phyloP scores from a whole-genome alignment of 176 grass and related monocot species.

The Eragrostis curvula region DNA sequence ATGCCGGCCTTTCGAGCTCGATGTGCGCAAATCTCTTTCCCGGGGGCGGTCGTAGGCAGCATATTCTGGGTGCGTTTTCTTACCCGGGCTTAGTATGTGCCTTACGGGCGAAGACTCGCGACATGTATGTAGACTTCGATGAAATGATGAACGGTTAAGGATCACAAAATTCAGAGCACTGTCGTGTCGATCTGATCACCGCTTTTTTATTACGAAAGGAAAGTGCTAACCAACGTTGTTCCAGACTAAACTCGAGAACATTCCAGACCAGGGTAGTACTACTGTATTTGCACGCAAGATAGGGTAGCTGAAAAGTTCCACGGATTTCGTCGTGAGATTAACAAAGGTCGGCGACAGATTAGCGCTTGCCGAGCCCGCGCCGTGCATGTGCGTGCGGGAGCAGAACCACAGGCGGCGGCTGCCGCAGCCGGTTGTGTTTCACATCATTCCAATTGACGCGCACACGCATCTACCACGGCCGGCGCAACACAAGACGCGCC shows the following conservation, averaged over 20 bases:
- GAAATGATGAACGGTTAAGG: background rate
- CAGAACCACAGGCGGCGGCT: too few species aligned
- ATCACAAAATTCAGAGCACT: background rate
- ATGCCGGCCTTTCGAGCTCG: background rate
- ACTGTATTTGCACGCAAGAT: background rate
- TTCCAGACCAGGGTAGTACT: background rate
- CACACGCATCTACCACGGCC: too few species aligned
- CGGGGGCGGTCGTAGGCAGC: background rate
- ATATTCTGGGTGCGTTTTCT: background rate
- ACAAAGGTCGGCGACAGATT: too few species aligned
- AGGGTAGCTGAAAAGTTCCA: background rate
- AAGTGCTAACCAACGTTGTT: background rate
- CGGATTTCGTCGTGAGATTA: too few species aligned
- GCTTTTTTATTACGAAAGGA: too few species aligned
- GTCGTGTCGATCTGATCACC: background rate
- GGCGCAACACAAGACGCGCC: too few species aligned
- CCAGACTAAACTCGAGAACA: background rate
- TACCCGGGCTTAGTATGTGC: background rate
- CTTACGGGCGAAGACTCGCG: conserved; percentile 20
- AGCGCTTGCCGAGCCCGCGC: too few species aligned
- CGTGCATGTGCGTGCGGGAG: too few species aligned
- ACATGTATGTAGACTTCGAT: background rate
- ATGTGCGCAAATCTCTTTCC: conserved; percentile 15
- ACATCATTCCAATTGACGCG: too few species aligned
- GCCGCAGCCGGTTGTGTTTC: background rate